Evolutionary conservation across 2,329 filamentous ascomycete species (phyloP), one percentile per base, ranked within the genome.

Genomic region (Sporothrix dimorphospora): DNA sequence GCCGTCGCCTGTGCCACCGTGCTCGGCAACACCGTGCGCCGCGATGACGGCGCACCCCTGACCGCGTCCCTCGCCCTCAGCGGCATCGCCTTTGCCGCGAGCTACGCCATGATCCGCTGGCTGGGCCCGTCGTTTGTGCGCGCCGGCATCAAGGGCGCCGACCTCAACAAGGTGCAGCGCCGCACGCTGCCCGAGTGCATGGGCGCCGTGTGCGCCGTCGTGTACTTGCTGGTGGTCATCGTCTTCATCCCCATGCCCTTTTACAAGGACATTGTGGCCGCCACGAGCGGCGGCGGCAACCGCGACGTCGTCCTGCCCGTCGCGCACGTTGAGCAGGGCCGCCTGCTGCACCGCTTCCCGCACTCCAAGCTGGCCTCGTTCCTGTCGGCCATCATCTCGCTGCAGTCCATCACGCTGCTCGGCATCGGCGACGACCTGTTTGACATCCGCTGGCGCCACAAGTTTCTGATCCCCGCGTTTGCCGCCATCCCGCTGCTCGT

Each of bases 381-480:
- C 81, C 89, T 98, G 59, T 97, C 96, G 38, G 96, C 94, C 74
- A 92, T 98, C 78, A 91, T 98, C 76, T 97, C 95, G 7, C 89
- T 99, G 49, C 94, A 98, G 82, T 92, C 91, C 61, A 94, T 97
- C 75, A 92, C 94, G 66, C 91, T 98, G 72, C 91, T 99, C 45
- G 96, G 96, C 71, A 91, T 99, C 73, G 93, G 94, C 76, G 96
- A 99, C 82, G 96, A 99, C 82, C 88, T 98, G 69, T 97, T 99
- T 82, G 96, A 99, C 81, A 97, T 99, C 79, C 90, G 96, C 79
- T 99, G 96, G 96, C 92, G 96, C 70, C 95, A 99, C 87, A 99
- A 99, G 84, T 94, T 98, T 83, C 92, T 98, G 85, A 98, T 99
- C 77, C 96, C 96, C 6, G 96, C 94, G 72, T 92, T 99, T 77